Base-by-base conservation (phyloP, 495 filamentous ascomycete genomes). In the Talaromyces stipitatus region DNA sequence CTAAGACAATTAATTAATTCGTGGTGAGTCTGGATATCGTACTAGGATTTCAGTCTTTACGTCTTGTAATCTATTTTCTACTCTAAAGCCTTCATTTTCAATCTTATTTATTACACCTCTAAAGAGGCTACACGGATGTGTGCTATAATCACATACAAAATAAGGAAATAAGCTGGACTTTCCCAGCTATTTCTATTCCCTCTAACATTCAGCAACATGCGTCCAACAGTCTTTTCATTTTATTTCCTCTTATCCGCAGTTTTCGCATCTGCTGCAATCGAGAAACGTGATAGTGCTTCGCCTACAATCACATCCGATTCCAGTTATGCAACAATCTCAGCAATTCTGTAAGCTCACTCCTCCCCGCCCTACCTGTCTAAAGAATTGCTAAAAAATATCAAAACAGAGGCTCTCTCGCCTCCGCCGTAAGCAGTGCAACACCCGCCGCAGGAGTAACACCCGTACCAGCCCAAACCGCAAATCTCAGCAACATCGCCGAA, bases 401-500 rank as follows among this genome's bases (percentile, higher is more conserved):
- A 33, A 38, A 14, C 8, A 55, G 54, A 43, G 36, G 26, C 22
- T 43, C 32, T n/a, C 36, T 55, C 10, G 54, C 26, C 38, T 55
- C 54, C 6, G 54, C 23, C n/a, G 3, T 55, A 20, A 41, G 32
- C 24, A 45, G 36, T 2, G 54, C 54, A 46, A 27, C 54, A 14
- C 54, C 54, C 1, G 54, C 54, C n/a, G 7, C 54, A 26, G 54
- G 33, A 14, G 29, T 51, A 1, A 55, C 60, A 7, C 54, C 62
- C 14, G 62, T 61, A 38, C 46, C 60, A 52, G 62, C 63, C 33
- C 47, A 24, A 43, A 55, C 54, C 38, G 54, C 61, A 24, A 67
- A 69, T 53, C 66, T 71, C 22, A 65, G 47, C 47, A 72, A 70
- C 55, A 69, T 72, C 57, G 65, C 66, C 10, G 58, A 65, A 20